Evolutionary conservation across 2,329 filamentous ascomycete species (phyloP), one percentile per base, ranked within the genome.

Genomic region (Ceratocystis papillata): DNA sequence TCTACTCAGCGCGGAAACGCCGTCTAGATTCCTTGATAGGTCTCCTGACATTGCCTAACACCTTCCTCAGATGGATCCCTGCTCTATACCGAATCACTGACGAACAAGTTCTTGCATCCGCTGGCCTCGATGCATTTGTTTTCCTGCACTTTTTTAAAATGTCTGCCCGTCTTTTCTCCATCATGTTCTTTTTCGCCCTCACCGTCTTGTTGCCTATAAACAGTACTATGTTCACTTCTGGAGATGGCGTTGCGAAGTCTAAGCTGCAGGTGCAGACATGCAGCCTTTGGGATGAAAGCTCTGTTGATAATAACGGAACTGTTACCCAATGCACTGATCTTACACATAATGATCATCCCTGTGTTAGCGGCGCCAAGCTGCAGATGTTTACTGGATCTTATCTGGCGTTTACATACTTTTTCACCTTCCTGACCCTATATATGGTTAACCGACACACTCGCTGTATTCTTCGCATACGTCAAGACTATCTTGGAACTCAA

Each of bases 361-460:
- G 67, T n/a, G 67, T 68, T 64, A 61, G 67, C 25, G 67, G 67
- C 30, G 67, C 67, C 2, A 68, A 68, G 30, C 30, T 68, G 25
- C 63, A 66, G 45, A 73, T 75, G 61, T 96, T 92, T 71, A 78
- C 96, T 1, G 96, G 93, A 91, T 89, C 93, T 72, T 96, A 97
- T 72, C 83, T 96, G 15, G 80, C 89, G n/a, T 99, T 99, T 71
- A 89, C 91, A 1, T 99, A 96, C 77, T 81, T 97, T 63, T 99
- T 97, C 75, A 93, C 88, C 5, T 84, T 79, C 1, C 77, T 97
- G 53, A 88, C 89, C 0, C 78, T 96, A 12, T 96, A 92, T 73
- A 83, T 93, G 70, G 85, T 97, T 71, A 85, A 93, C 67, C 82
- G 82, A 53, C 87, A 96, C 76, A 97, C 94, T 0, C 84, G 87